A percentile compares a stretch with the other conserved stretches of the same genome.
phyloP scores from a whole-genome alignment of 192 early-diverging fungal genomes.

The Gryganskiella cystojenkinii region DNA sequence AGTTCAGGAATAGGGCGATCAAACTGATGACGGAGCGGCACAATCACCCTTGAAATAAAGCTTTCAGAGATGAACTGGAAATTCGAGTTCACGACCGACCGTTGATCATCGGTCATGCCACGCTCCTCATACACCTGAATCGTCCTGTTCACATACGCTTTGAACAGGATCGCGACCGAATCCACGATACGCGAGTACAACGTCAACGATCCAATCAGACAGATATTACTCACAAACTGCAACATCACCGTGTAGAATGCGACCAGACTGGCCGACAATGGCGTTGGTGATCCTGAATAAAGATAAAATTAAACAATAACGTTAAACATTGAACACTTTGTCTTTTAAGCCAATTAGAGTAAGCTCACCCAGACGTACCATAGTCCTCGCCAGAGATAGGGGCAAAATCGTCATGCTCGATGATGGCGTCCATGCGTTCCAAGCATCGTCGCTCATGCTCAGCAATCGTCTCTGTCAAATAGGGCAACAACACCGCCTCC shows the following conservation, averaged over 20 bases:
- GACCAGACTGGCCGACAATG: constrained; percentile 72
- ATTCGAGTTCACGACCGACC: constrained; percentile 49
- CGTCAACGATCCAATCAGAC: constrained; percentile 73
- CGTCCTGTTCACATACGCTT: constrained; percentile 69
- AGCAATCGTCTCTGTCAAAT: constrained; percentile 76
- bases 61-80: constrained; percentile 53
- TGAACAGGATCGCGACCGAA: constrained; percentile 71
- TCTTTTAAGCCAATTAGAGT: too few species aligned
- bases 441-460: constrained; percentile 73
- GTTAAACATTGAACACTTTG: not conserved
- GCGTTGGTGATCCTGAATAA: constrained; percentile 56
- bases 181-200: constrained; percentile 78
- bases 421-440: constrained; percentile 70
- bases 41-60: constrained; percentile 53
- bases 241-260: constrained; percentile 76
- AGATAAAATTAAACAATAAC: not conserved
- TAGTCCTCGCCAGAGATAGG: constrained; percentile 65
- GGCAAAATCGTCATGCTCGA: constrained; percentile 75
- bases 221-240: constrained; percentile 78
- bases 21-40: constrained; percentile 64
- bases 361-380: constrained; percentile 26
- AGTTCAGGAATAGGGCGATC: constrained; percentile 85
- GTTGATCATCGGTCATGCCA: constrained; percentile 48
- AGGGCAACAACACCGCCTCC: constrained; percentile 81
- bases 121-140: constrained; percentile 55